Evolutionary conservation across 805 yeast species (phyloP), one percentile per base, ranked within the genome.

Genomic region (Kluyveromyces starmeri): DNA sequence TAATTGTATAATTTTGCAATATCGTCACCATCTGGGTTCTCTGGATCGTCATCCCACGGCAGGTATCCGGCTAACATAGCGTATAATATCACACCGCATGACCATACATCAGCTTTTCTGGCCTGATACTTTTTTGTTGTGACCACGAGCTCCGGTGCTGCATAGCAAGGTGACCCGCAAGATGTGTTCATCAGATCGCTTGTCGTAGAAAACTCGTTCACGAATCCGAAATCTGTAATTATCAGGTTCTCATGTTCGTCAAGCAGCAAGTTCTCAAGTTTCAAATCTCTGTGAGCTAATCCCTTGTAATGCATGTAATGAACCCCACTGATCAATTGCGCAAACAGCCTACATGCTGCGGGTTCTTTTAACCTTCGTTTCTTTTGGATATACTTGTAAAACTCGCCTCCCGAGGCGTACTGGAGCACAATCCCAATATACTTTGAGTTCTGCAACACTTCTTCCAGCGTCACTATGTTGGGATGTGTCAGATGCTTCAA

Each of bases 101-200:
- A 84, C 98, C 98, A 92, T 27, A 88, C 81, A 60, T 92, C 98
- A 20, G 85, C 96, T 59, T 85, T 86, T 42, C 85, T 73, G 15
- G 95, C 96, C 46, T 83, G 85, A 55, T 92, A 92, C 11, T 94
- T 86, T 35, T 77, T 72, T 43, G 78, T 83, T 9, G 89, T 80
- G 20, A 86, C 79, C 3, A 92, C 98, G 38, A 92, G 64, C 55
- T 92, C 98, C 0, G 98, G 98, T 1, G 98, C 98, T 0, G 98
- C 98, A 59, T 89, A 89, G 58, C 98, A 89, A 1, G 98, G 98
- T 3, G 95, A 84, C 2, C 98, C 98, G 58, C 98, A 89, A 23
- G 88, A 75, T 1, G 97, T 89, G 53, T 78, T 78, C 97, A 89
- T 92, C 28, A 84, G 63, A 55, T 85, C 95, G 44, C 70, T 70